These are phyloP conservation scores for Senecio squalidus DNA, from an alignment of 140 eudicot species.

Conservation along the genomic window DNA sequence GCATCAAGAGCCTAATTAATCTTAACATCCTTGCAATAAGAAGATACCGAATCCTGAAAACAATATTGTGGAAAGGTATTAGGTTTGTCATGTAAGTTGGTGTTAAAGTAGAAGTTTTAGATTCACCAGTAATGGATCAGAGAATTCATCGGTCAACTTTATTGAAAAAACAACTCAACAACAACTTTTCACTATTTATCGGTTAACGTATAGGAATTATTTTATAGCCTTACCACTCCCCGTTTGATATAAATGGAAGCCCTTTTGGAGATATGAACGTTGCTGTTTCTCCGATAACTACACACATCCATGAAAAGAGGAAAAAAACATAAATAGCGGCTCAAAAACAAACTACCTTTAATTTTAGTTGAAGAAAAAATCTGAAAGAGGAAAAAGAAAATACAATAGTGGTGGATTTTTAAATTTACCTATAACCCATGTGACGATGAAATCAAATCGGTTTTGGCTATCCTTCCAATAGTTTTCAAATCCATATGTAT, in stretches of 20 bases:
- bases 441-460: slow-evolving; percentile 80
- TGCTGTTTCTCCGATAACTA: slow-evolving; percentile 96
- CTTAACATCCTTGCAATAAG: slow-evolving; percentile 91
- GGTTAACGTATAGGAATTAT: too few relatives aligned
- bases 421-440: slow-evolving; percentile 83
- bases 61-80: slow-evolving; percentile 6
- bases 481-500: slow-evolving; percentile 79
- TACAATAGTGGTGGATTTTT: background rate
- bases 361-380: too few relatives aligned
- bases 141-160: too few relatives aligned
- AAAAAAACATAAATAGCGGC: slow-evolving; percentile 7
- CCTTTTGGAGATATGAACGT: slow-evolving; percentile 68
- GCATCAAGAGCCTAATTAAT: slow-evolving; percentile 91
- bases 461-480: slow-evolving; percentile 98
- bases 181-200: too few relatives aligned
- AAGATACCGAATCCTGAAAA: slow-evolving; percentile 95
- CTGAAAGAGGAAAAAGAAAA: background rate
- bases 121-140: slow-evolving; percentile 1
- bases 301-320: slow-evolving; percentile 14
- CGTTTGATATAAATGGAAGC: slow-evolving; percentile 79
- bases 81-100: slow-evolving; percentile 1
- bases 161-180: background rate
- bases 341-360: too few relatives aligned
- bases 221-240: slow-evolving; percentile 70
- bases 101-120: background rate